These are phyloP conservation scores for Leishmania major DNA, from an alignment of 208 protist species.

Conservation along the genomic window DNA sequence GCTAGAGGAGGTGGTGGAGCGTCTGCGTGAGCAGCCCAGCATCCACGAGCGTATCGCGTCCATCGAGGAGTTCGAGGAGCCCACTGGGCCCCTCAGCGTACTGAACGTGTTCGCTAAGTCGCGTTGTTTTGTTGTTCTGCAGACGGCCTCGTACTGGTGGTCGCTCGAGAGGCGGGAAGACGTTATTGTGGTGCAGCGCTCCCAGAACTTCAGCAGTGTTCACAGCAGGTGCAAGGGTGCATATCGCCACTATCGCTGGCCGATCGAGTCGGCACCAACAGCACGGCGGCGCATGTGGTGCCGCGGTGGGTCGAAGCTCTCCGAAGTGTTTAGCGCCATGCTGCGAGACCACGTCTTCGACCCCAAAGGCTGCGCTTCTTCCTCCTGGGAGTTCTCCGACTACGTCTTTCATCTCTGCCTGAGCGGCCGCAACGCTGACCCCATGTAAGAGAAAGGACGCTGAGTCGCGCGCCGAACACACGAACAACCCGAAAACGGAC, in stretches of 20 bases:
- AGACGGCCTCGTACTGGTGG: slow-evolving; percentile 62
- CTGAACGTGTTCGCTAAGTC: slow-evolving; percentile 31
- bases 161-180: slow-evolving; percentile 54
- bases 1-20: slow-evolving; percentile 43
- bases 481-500: no score
- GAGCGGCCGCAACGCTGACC: neutral
- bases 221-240: slow-evolving; percentile 44
- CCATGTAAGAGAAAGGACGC: neutral
- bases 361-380: slow-evolving; percentile 28
- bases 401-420: slow-evolving; percentile 34
- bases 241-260: slow-evolving; percentile 43
- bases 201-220: slow-evolving; percentile 56
- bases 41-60: slow-evolving; percentile 44
- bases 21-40: slow-evolving; percentile 36
- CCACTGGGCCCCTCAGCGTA: slow-evolving; percentile 22
- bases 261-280: slow-evolving; percentile 43
- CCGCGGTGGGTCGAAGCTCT: slow-evolving; percentile 10
- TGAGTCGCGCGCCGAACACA: neutral
- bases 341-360: slow-evolving; percentile 30
- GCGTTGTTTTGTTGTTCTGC: slow-evolving; percentile 45
- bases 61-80: slow-evolving; percentile 53
- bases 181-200: slow-evolving; percentile 54
- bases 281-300: slow-evolving; percentile 25
- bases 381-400: slow-evolving; percentile 33
- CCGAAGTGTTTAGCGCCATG: slow-evolving; percentile 23